Conservation (phyloP, 257 asterid species). For the Salvia hispanica region DNA sequence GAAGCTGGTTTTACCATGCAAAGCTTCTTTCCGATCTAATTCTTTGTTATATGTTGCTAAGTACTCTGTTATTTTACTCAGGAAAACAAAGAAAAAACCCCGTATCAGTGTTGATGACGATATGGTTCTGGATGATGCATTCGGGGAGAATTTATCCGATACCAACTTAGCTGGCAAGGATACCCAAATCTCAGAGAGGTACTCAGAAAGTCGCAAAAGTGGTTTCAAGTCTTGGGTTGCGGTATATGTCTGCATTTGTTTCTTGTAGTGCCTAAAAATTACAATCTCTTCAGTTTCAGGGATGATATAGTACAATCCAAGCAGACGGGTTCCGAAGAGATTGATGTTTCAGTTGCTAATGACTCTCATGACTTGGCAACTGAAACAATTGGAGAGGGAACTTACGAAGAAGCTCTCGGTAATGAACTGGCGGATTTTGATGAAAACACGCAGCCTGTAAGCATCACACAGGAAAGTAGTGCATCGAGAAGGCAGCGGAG, state of each 20-base stretch:
- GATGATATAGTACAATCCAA: conserved; percentile 37
- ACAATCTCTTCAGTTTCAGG: conserved; percentile 38
- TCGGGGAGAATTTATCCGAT: conserved; percentile 29
- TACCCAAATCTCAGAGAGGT: conserved; percentile 43
- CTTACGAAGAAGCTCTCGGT: conserved; percentile 20
- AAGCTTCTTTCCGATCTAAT: conserved; percentile 8
- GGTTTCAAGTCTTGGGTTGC: conserved; percentile 3
- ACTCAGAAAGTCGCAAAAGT: not conserved
- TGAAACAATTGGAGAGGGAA: conserved; percentile 30
- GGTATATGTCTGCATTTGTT: not conserved
- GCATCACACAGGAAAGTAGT: conserved; percentile 33
- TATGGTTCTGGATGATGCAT: conserved; percentile 32
- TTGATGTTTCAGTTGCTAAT: not conserved
- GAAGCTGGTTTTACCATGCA: not conserved
- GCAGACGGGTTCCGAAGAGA: conserved; percentile 33
- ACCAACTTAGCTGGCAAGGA: conserved; percentile 29
- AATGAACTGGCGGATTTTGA: conserved; percentile 55
- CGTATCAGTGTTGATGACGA: conserved; percentile 27
- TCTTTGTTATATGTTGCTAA: conserved; percentile 5
- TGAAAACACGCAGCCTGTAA: conserved; percentile 35
- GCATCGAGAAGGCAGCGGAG: conserved; percentile 64
- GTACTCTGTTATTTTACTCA: conserved; percentile 27
- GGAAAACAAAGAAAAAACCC: conserved; percentile 48
- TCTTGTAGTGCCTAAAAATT: not conserved
- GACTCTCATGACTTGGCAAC: conserved; percentile 28